Percentiles rank a stretch among this genome's conserved stretches.
Evolutionary conservation across 371 early-diverging fungal species (phyloP).

Genomic region (Ordospora pajunii): DNA sequence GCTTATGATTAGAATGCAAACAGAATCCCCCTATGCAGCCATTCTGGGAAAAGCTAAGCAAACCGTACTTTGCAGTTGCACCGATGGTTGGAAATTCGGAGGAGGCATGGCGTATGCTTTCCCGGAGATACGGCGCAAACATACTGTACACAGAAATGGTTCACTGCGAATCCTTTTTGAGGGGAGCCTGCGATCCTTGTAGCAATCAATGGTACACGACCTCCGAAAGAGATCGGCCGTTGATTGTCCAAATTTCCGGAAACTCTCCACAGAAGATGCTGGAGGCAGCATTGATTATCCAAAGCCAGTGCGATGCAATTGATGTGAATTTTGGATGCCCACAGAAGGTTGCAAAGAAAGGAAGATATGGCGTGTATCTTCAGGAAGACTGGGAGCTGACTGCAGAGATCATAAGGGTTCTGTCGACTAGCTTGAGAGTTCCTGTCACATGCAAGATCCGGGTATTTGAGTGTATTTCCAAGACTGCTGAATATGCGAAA

Average conservation of each 20-base stretch:
- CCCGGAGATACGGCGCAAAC: conserved; percentile 75
- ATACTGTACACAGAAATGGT: conserved; percentile 97
- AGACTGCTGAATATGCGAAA: conserved; percentile 83
- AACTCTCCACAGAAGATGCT: conserved; percentile 79
- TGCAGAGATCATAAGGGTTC: conserved; percentile 64
- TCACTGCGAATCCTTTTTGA: conserved; percentile 73
- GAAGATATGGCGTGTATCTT: conserved; percentile 85
- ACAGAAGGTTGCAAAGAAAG: conserved; percentile 79
- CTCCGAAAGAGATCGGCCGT: conserved; percentile 69
- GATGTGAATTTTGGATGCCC: conserved; percentile 96
- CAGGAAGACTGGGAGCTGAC: conserved; percentile 76
- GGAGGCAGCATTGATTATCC: conserved; percentile 66
- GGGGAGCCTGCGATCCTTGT: conserved; percentile 60
- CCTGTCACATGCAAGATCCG: conserved; percentile 95
- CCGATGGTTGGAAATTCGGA: conserved; percentile 65
- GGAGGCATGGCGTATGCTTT: conserved; percentile 80
- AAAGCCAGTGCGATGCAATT: conserved; percentile 78
- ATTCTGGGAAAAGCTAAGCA: conserved; percentile 21
- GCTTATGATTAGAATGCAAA: not conserved
- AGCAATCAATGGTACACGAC: conserved; percentile 62
- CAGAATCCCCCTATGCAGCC: not conserved
- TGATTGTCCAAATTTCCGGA: conserved; percentile 93
- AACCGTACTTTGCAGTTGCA: conserved; percentile 48
- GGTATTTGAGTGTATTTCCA: conserved; percentile 75
- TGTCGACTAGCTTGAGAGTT: conserved; percentile 72